Percentiles rank a stretch among this genome's conserved stretches.
Conservation (phyloP, 805 yeast genomes). For the Lipomyces lipofer region DNA sequence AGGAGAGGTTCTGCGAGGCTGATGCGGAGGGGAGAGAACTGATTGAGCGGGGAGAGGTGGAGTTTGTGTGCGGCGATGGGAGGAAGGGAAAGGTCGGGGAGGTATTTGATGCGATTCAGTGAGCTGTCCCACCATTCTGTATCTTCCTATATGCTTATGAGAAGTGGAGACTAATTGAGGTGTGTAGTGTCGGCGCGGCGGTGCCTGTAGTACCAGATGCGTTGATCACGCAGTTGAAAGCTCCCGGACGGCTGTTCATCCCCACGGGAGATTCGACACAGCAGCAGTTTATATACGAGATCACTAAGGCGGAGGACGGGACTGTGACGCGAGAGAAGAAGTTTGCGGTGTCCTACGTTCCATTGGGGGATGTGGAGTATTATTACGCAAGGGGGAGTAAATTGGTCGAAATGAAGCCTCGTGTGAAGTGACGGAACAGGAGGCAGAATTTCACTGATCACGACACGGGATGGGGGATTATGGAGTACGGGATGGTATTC, state of each 20-base stretch:
- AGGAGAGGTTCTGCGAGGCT: constrained; percentile 7
- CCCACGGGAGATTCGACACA: constrained; percentile 23
- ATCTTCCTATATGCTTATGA: background rate
- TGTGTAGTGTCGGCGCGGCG: constrained; percentile 23
- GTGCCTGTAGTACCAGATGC: constrained; percentile 21
- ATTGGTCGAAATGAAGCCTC: constrained; percentile 3
- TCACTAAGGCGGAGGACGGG: constrained; percentile 15
- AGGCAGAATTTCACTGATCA: background rate
- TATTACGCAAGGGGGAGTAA: constrained; percentile 13
- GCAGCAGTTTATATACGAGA: constrained; percentile 24
- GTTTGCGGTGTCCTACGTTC: constrained; percentile 27
- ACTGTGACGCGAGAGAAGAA: constrained; percentile 11
- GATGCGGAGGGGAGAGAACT: constrained; percentile 3
- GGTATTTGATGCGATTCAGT: constrained; percentile 32
- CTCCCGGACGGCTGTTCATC: constrained; percentile 30
- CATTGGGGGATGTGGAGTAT: constrained; percentile 16
- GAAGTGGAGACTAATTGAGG: background rate
- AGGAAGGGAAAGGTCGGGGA: constrained; percentile 23
- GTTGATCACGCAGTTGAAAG: constrained; percentile 18
- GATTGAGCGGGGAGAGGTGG: constrained; percentile 15
- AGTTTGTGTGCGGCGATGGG: constrained; percentile 25
- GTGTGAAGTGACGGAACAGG: too few species aligned
- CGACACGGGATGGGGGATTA: background rate
- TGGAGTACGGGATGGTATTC: too few species aligned
- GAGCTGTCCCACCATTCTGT: too few species aligned